These are phyloP conservation scores for Trametes coccinea DNA, from an alignment of 768 basidiomycete genomes.

Conservation along the genomic window DNA sequence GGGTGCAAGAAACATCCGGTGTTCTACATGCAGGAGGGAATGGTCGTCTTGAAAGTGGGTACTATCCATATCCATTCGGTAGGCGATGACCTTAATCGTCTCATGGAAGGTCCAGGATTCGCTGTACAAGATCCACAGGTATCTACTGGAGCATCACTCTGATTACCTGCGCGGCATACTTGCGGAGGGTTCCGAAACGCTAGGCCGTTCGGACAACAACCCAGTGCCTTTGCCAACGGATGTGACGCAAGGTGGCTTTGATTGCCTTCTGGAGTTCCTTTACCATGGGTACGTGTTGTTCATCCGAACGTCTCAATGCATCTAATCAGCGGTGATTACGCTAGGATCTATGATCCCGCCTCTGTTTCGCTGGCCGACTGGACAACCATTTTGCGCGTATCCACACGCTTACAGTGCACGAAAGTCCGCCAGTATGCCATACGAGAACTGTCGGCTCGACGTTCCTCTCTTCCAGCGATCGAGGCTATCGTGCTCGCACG, in stretches of 20 bases:
- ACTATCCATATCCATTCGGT: too few relatives aligned
- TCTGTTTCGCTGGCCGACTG: constrained; percentile 33
- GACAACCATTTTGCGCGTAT: constrained; percentile 41
- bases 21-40: constrained; percentile 24
- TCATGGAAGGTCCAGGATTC: constrained; percentile 38
- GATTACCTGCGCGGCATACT: constrained; percentile 40
- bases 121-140: constrained; percentile 43
- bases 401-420: constrained; percentile 39
- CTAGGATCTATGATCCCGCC: constrained; percentile 23
- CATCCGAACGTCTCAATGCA: background rate
- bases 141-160: constrained; percentile 40
- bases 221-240: constrained; percentile 36
- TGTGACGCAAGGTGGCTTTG: constrained; percentile 37
- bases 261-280: constrained; percentile 40
- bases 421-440: constrained; percentile 37
- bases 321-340: background rate
- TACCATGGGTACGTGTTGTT: constrained; percentile 37
- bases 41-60: constrained; percentile 22
- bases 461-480: constrained; percentile 16
- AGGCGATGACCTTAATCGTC: background rate
- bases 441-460: constrained; percentile 24
- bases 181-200: constrained; percentile 2
- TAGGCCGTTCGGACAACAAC: constrained; percentile 34
- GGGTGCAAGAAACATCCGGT: constrained; percentile 7
- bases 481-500: constrained; percentile 25